These are phyloP conservation scores for Zygoascus tannicola DNA, from an alignment of 805 yeast genomes.

Conservation along the genomic window DNA sequence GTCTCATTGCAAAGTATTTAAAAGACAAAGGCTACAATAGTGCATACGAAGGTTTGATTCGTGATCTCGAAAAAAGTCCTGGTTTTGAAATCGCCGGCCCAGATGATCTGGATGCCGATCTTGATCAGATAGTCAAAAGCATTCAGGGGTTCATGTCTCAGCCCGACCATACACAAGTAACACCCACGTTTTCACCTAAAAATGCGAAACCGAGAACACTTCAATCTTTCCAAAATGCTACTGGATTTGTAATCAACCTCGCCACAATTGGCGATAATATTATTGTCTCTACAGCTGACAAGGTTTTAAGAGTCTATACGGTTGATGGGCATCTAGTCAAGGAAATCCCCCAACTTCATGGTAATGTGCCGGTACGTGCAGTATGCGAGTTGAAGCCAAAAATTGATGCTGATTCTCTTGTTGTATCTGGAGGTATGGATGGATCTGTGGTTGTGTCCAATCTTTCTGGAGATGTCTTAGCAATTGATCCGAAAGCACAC, in stretches of 20 bases:
- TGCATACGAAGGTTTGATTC: conserved; percentile 6
- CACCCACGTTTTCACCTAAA: neutral
- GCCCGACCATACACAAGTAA: neutral
- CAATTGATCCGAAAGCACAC: conserved; percentile 29
- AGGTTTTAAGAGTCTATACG: conserved; percentile 3
- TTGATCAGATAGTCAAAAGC: neutral
- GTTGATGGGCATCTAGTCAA: conserved; percentile 4
- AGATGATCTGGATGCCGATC: neutral
- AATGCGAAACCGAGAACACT: neutral
- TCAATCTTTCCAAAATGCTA: neutral
- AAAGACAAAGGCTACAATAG: conserved; percentile 7
- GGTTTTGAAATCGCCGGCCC: neutral
- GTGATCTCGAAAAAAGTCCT: conserved; percentile 1
- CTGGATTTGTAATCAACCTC: conserved; percentile 3
- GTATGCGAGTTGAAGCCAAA: conserved; percentile 14
- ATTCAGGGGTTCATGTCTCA: neutral
- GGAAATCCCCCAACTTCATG: conserved; percentile 8
- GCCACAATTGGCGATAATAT: neutral
- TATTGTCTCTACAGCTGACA: conserved; percentile 11
- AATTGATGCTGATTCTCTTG: conserved; percentile 10
- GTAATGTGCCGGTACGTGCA: conserved; percentile 9
- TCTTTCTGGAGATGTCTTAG: conserved; percentile 9
- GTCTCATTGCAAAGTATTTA: conserved; percentile 10
- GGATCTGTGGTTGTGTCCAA: conserved; percentile 33
- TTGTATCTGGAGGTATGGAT: conserved; percentile 45